phyloP scores from a whole-genome alignment of 257 asterid species.

The Paulownia fortunei region DNA sequence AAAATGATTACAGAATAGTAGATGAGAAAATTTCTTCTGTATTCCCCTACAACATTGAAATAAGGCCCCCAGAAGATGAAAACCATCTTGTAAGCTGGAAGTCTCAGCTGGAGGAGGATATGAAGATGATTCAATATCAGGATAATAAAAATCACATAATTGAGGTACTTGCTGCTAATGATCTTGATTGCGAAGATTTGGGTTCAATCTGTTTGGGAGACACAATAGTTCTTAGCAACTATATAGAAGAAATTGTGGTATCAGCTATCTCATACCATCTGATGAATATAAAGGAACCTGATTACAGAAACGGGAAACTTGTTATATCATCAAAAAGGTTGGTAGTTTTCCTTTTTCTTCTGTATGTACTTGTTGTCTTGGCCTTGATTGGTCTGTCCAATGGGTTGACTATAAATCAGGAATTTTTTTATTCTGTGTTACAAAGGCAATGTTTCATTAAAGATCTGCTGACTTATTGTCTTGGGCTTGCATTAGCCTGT shows the following conservation, averaged over 20 bases:
- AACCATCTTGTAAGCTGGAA: conserved; percentile 79
- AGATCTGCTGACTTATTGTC: conserved; percentile 37
- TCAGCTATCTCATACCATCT: conserved; percentile 88
- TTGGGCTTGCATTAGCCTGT: conserved; percentile 56
- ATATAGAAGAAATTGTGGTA: conserved; percentile 85
- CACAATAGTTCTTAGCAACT: conserved; percentile 72
- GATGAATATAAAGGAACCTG: conserved; percentile 69
- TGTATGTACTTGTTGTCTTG: not conserved
- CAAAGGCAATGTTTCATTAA: not conserved
- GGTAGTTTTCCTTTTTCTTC: not conserved
- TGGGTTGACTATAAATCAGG: conserved; percentile 24
- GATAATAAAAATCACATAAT: conserved; percentile 81
- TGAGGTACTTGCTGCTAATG: conserved; percentile 88
- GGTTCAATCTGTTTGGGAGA: conserved; percentile 77
- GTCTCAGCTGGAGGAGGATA: conserved; percentile 82
- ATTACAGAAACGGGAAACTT: conserved; percentile 87
- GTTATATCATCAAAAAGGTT: conserved; percentile 81
- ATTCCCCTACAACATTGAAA: conserved; percentile 84
- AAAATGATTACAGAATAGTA: conserved; percentile 51
- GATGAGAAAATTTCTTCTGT: conserved; percentile 72
- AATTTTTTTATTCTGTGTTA: conserved; percentile 1
- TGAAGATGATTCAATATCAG: conserved; percentile 78
- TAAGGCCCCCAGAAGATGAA: conserved; percentile 83
- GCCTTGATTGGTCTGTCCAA: conserved; percentile 23
- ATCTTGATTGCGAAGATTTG: conserved; percentile 79